Conservation (phyloP, 148 eudicot genomes). For the Cornus kousa region DNA sequence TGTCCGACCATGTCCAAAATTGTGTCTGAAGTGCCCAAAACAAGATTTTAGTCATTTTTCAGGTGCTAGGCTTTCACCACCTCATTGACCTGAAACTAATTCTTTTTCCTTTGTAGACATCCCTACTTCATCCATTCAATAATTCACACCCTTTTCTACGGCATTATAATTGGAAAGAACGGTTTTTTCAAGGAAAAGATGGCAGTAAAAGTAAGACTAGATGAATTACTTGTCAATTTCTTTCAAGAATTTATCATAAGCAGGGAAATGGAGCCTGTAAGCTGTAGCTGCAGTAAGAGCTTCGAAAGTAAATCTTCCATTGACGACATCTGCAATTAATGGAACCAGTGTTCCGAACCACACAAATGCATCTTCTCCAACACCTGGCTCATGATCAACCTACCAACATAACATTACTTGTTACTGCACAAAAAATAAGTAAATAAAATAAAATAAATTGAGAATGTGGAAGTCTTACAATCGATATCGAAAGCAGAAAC, state of each 20-base stretch:
- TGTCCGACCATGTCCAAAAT: background rate
- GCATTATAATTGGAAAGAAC: background rate
- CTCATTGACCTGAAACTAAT: background rate
- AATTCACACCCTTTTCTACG: background rate
- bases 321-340: conserved; percentile 59
- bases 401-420: conserved; percentile 22
- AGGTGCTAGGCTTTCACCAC: background rate
- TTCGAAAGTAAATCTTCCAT: conserved; percentile 82
- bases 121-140: background rate
- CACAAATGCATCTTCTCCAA: conserved; percentile 72
- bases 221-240: conserved; percentile 68
- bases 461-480: too few species aligned
- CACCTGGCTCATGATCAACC: conserved; percentile 79
- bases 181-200: background rate
- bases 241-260: conserved; percentile 70
- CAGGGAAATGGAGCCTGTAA: conserved; percentile 76
- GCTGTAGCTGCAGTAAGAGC: conserved; percentile 71
- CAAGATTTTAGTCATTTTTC: background rate
- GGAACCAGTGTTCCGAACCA: conserved; percentile 85
- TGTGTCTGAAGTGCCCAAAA: background rate
- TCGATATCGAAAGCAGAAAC: too few species aligned
- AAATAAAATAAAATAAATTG: too few species aligned
- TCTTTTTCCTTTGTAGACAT: too few species aligned
- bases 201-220: background rate
- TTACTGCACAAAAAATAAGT: background rate